Evolutionary conservation across 2,329 filamentous ascomycete genomes (phyloP), one percentile per base, ranked within the genome.

Genomic region (Aspergillus aculeatinus): DNA sequence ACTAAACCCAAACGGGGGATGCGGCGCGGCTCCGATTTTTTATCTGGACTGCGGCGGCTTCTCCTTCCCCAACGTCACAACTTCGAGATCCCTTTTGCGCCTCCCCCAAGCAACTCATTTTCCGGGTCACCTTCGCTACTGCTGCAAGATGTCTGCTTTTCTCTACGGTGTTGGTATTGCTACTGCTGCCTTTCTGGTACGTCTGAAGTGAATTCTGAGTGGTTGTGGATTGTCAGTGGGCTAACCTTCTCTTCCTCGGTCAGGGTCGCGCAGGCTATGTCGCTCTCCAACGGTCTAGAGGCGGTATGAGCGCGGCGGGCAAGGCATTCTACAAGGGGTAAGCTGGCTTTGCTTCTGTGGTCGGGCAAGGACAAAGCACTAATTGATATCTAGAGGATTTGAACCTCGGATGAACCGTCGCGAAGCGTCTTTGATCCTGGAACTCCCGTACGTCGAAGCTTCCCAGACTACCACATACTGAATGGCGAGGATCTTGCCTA

Each of bases 301-400:
- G 77, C 63, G 79, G 80, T 65, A 83, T 90, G 51, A 90, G 89
- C 66, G 88, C 90, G 39, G 81, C 96, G 68, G 95, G 95, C 70
- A 92, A 93, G 77, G 88, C 92, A 48, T 99, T 92, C 74, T 98
- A 97, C 84, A 99, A 98, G 79, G 95, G 95, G 74, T 77, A 53
- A 35, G 72, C 68, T 55, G 4, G 9, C 4, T 42, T 33, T 49
- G 35, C 9, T 44, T 9, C 11, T 10, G 52, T 48, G n/a, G 21
- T 58, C 35, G 16, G 11, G 9, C 39, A 5, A 33, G n/a, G 35
- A 35, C 19, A 31, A 44, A 29, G 48, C 16, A 53, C 62, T 70
- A 51, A 69, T 60, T 55, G 35, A 25, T 54, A 25, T 52, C 60
- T 52, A 77, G 74, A 68, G 95, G 95, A n/a, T 99, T 99, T 74